phyloP scores from a whole-genome alignment of 495 filamentous ascomycete genomes.

The Aspergillus cristatus region DNA sequence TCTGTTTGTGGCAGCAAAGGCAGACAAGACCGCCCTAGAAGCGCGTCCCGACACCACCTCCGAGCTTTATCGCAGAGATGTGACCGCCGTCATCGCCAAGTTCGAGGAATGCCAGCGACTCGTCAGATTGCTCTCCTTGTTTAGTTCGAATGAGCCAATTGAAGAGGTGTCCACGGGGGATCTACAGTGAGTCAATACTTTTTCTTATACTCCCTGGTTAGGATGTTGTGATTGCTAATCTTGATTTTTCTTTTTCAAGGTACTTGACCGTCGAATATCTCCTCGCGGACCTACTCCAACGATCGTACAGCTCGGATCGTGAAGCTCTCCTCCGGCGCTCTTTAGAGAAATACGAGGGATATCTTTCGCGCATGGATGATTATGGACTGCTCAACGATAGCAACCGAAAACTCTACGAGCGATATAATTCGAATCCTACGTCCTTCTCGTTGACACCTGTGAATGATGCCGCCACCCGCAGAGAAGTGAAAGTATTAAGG shows the following conservation, averaged over 20 bases:
- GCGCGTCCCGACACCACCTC: conserved; percentile 42
- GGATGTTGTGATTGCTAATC: conserved; percentile 13
- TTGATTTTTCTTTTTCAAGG: conserved; percentile 24
- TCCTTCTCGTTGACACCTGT: conserved; percentile 60
- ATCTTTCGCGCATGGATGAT: conserved; percentile 61
- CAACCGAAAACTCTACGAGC: conserved; percentile 63
- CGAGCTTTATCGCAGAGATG: conserved; percentile 54
- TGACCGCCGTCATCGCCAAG: conserved; percentile 54
- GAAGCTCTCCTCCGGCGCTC: conserved; percentile 53
- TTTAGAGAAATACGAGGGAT: conserved; percentile 63
- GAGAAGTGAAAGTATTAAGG: conserved; percentile 75
- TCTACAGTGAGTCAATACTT: conserved; percentile 51
- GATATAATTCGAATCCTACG: conserved; percentile 55
- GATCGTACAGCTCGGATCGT: conserved; percentile 47
- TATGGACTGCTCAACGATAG: conserved; percentile 61
- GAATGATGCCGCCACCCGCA: conserved; percentile 60
- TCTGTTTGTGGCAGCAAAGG: conserved; percentile 49
- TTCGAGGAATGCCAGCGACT: conserved; percentile 67
- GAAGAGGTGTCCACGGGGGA: conserved; percentile 84
- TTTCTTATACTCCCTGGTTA: conserved; percentile 16
- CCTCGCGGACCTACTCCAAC: conserved; percentile 57
- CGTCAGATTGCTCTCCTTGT: conserved; percentile 62
- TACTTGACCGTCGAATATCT: conserved; percentile 61
- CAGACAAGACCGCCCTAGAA: conserved; percentile 41
- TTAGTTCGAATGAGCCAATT: conserved; percentile 81